These are phyloP conservation scores for Lactarius evosmus DNA, from an alignment of 768 basidiomycete species.

Conservation along the genomic window DNA sequence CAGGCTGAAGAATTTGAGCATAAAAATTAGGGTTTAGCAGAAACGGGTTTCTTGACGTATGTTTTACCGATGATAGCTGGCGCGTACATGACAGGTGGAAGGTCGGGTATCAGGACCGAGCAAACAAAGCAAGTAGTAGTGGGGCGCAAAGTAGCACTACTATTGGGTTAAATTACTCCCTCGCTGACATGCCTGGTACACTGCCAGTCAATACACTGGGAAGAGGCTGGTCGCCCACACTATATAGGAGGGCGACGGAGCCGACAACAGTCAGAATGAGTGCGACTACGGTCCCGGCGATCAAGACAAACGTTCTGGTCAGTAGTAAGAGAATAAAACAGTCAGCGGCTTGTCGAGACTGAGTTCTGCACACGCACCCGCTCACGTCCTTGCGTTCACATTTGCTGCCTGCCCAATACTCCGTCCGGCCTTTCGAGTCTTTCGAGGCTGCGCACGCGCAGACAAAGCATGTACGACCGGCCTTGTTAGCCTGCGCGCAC, in stretches of 20 bases:
- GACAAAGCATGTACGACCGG: slow-evolving; percentile 51
- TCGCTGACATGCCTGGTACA: slow-evolving; percentile 33
- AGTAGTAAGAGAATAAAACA: not conserved
- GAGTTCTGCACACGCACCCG: slow-evolving; percentile 51
- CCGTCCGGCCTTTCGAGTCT: slow-evolving; percentile 52
- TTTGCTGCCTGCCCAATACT: slow-evolving; percentile 69
- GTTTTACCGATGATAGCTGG: not conserved
- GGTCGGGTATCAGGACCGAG: not conserved
- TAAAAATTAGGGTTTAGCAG: not conserved
- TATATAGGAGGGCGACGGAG: slow-evolving; percentile 62
- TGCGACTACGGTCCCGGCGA: slow-evolving; percentile 63
- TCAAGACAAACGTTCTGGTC: slow-evolving; percentile 66
- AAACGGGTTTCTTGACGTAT: not conserved
- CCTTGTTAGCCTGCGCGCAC: slow-evolving; percentile 58
- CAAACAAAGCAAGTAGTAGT: not conserved
- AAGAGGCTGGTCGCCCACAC: slow-evolving; percentile 56
- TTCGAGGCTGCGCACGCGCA: slow-evolving; percentile 49
- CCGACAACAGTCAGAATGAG: slow-evolving; percentile 65
- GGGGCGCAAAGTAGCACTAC: slow-evolving; percentile 4
- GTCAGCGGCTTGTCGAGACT: not conserved
- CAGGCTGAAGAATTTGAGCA: not conserved
- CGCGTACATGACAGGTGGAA: not conserved
- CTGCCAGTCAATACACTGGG: slow-evolving; percentile 74
- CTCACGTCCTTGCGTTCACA: slow-evolving; percentile 81
- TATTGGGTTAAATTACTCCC: slow-evolving; percentile 14